phyloP scores from a whole-genome alignment of 768 basidiomycete species.

The Rhodotorula graminis region DNA sequence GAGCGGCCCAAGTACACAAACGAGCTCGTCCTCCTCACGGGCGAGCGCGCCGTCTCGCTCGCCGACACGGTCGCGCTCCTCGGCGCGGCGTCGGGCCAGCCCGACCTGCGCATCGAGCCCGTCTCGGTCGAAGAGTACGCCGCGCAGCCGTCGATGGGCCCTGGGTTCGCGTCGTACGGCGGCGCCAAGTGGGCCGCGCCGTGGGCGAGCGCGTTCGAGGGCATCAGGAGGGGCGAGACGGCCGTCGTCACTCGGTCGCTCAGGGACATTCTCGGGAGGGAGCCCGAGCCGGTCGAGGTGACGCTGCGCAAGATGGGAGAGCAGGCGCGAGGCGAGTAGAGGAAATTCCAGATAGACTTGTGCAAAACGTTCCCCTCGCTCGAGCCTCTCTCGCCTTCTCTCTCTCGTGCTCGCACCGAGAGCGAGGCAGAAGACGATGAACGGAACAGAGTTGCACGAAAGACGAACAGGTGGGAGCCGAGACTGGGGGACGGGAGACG shows the following conservation, averaged over 20 bases:
- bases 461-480: no score
- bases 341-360: no score
- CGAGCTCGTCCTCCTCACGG: neutral
- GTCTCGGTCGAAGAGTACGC: neutral
- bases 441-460: no score
- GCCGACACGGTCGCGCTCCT: neutral
- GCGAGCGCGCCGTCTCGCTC: neutral
- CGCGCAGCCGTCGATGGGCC: neutral
- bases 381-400: neutral
- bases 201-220: slow-evolving; percentile 11
- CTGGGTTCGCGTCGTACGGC: neutral
- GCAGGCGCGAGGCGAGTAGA: neutral
- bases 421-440: no score
- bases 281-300: neutral
- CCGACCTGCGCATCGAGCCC: neutral
- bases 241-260: neutral
- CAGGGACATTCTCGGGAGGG: neutral
- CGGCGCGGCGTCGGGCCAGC: neutral
- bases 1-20: neutral
- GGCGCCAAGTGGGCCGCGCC: neutral
- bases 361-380: no score
- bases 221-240: neutral
- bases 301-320: neutral
- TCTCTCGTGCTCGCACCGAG: no score
- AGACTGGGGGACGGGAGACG: no score